Evolutionary conservation across 768 basidiomycete species (phyloP), one percentile per base, ranked within the genome.

Genomic region (Mycena alexandri): DNA sequence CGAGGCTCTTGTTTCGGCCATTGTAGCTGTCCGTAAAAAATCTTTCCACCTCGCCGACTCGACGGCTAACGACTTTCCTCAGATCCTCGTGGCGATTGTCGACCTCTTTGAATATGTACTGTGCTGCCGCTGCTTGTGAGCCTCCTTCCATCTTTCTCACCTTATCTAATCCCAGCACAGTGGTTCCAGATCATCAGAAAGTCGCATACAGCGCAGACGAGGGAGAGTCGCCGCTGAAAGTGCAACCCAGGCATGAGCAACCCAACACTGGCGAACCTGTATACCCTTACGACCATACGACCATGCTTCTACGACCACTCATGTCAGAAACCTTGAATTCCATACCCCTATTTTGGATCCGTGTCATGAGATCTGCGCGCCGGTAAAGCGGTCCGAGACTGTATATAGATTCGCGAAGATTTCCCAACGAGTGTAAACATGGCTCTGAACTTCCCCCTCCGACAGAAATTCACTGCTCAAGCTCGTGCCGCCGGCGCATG

Each of bases 401-500:
- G 13, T 19, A 44, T 13, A 8, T 57, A 44, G 19, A 44, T 41
- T 41, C 46, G 14, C 21, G n/a, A n/a, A n/a, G 43, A 9, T 11
- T 16, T 10, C 43, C 38, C 47, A 33, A 22, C 16, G n/a, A 21
- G 19, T 13, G 21, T 44, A n/a, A 68, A 25, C 47, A 74, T 74
- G 73, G 56, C 70, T 38, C 66, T 74, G 53, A 53, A 52, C 46
- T 63, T 74, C 13, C 73, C 73, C 51, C 70, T 74, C 33, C 67
- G 73, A 25, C 68, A 71, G 55, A 72, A 69, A 43, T 64, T 74
- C 22, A 25, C 54, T 25, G 55, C 68, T 19, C 65, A 69, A 33
- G 59, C 65, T 34, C 68, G 65, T 29, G 73, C 73, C 19, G 73
- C 73, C 34, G 73, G 73, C 22, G 72, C 48, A 3, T 74, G 73